Evolutionary conservation across 2,329 filamentous ascomycete genomes (phyloP).

Genomic region (Leptographium radiaticola): DNA sequence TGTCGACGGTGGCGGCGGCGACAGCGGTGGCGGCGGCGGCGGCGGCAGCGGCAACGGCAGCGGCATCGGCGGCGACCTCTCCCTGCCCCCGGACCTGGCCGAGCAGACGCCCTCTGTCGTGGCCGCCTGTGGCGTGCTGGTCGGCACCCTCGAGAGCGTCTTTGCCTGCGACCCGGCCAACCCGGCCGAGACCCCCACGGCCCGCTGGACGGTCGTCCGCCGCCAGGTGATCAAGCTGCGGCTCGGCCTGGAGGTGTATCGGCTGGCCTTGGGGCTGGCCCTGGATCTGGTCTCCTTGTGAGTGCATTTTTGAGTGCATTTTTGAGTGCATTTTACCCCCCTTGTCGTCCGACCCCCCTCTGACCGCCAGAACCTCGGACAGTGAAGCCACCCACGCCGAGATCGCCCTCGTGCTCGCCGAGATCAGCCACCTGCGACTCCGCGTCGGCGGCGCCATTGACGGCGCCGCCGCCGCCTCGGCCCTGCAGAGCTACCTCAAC

Average conservation of each 20-base stretch:
- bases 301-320: constrained; percentile 3
- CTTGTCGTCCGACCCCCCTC: background rate
- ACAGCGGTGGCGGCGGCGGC: background rate
- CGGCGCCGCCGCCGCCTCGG: constrained; percentile 55
- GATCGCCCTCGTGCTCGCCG: constrained; percentile 19
- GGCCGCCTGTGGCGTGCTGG: constrained; percentile 20
- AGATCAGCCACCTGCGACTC: constrained; percentile 20
- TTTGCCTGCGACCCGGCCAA: constrained; percentile 13
- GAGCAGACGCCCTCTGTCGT: constrained; percentile 22
- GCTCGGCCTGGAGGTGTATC: constrained; percentile 24
- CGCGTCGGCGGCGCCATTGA: constrained; percentile 25
- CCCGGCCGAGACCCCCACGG: constrained; percentile 1
- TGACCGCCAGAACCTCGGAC: background rate
- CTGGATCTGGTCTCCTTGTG: constrained; percentile 27
- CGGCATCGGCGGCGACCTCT: constrained; percentile 14
- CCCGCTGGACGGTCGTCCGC: constrained; percentile 21
- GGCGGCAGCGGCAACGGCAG: constrained; percentile 4
- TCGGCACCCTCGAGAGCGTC: constrained; percentile 22
- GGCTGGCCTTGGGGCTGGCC: constrained; percentile 23
- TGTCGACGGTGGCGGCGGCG: constrained; percentile 9
- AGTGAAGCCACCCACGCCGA: constrained; percentile 10
- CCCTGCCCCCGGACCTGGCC: constrained; percentile 20
- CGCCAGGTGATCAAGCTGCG: constrained; percentile 20
- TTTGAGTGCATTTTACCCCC: background rate
- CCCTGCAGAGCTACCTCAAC: constrained; percentile 55